Evolutionary conservation across 2,329 filamentous ascomycete species (phyloP).

Genomic region (Aspergillus sclerotialis): DNA sequence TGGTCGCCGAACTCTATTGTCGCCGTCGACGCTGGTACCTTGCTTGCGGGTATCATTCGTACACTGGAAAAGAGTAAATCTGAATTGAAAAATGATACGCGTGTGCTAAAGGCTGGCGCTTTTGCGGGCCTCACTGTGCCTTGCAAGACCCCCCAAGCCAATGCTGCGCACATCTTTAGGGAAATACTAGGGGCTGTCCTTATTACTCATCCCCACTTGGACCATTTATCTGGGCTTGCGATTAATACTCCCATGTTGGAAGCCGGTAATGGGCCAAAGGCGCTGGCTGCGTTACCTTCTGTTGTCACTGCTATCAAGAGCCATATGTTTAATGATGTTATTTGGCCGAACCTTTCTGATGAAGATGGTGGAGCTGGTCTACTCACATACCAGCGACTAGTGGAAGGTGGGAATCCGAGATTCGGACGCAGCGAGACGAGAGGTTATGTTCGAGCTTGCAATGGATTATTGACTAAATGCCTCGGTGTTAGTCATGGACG

Average conservation of each 20-base stretch:
- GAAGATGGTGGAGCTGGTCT: conserved; percentile 92
- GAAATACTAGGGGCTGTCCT: conserved; percentile 80
- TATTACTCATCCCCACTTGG: conserved; percentile 94
- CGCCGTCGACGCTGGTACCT: conserved; percentile 89
- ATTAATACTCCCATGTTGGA: conserved; percentile 87
- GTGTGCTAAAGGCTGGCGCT: conserved; percentile 51
- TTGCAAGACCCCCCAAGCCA: conserved; percentile 60
- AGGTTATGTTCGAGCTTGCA: conserved; percentile 82
- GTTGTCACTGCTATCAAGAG: conserved; percentile 89
- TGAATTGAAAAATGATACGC: conserved; percentile 17
- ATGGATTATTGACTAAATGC: conserved; percentile 81
- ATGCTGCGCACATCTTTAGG: conserved; percentile 72
- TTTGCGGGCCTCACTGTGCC: conserved; percentile 74
- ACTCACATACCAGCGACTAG: conserved; percentile 80
- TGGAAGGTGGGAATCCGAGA: conserved; percentile 80
- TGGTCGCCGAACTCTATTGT: conserved; percentile 80
- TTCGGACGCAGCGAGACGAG: conserved; percentile 71
- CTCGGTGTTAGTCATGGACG: conserved; percentile 85
- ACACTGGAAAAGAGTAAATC: conserved; percentile 54
- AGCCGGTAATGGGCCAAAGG: conserved; percentile 69
- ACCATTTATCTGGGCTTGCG: conserved; percentile 85
- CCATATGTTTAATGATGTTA: conserved; percentile 95
- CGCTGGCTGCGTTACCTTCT: conserved; percentile 74
- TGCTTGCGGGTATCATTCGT: conserved; percentile 75
- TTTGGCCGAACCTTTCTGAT: conserved; percentile 95